Percentiles rank a stretch among this genome's conserved stretches.
Conservation (phyloP, 441 rosid genomes). For the Bocquillonia castaneifolia region DNA sequence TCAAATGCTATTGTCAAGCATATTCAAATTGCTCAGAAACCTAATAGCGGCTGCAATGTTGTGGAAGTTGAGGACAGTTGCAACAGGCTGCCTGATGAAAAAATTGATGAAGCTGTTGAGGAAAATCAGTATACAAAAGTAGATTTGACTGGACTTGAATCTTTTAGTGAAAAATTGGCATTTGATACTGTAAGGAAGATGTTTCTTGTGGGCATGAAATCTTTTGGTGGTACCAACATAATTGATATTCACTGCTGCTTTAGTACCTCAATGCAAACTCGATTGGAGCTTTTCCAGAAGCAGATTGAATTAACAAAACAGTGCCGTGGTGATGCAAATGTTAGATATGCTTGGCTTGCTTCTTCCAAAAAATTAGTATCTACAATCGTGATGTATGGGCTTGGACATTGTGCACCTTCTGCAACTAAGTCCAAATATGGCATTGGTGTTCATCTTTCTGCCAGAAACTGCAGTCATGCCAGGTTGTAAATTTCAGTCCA, state of each 20-base stretch:
- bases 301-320: slow-evolving; percentile 63
- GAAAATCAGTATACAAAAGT: slow-evolving; percentile 27
- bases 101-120: slow-evolving; percentile 35
- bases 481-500: slow-evolving; percentile 40
- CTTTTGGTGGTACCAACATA: slow-evolving; percentile 37
- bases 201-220: slow-evolving; percentile 50
- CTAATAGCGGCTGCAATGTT: slow-evolving; percentile 25
- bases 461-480: slow-evolving; percentile 45
- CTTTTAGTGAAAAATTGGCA: slow-evolving; percentile 33
- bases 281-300: slow-evolving; percentile 65
- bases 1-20: slow-evolving; percentile 49
- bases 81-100: slow-evolving; percentile 37
- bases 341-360: slow-evolving; percentile 89
- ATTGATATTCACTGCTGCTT: slow-evolving; percentile 46
- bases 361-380: slow-evolving; percentile 46
- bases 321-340: slow-evolving; percentile 75
- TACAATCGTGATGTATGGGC: slow-evolving; percentile 46
- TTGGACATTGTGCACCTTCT: slow-evolving; percentile 60
- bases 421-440: slow-evolving; percentile 52
- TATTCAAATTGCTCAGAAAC: slow-evolving; percentile 39
- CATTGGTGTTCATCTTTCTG: slow-evolving; percentile 77
- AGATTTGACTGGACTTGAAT: slow-evolving; percentile 11
- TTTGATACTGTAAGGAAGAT: slow-evolving; percentile 40
- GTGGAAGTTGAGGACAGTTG: slow-evolving; percentile 45
- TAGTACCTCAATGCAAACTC: slow-evolving; percentile 41